A percentile compares a stretch with the other conserved stretches of the same genome.
These are phyloP conservation scores for Pestalotiopsis sp. DNA, from an alignment of 2,329 filamentous ascomycete species.

Conservation along the genomic window DNA sequence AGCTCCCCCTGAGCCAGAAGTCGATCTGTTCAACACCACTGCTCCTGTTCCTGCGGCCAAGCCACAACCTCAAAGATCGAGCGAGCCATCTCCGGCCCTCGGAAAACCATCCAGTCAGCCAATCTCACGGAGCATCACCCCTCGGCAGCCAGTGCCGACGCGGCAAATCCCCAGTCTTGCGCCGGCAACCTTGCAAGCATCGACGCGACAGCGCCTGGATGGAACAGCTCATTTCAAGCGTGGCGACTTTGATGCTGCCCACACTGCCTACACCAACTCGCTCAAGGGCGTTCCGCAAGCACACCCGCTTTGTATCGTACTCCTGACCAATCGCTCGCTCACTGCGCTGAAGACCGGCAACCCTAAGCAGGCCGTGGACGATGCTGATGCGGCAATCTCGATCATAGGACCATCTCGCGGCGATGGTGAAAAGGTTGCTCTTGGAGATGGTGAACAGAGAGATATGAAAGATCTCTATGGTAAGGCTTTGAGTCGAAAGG, in stretches of 20 bases:
- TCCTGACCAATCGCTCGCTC: conserved; percentile 87
- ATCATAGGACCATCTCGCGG: conserved; percentile 81
- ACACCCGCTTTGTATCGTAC: conserved; percentile 84
- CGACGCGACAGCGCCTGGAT: conserved; percentile 73
- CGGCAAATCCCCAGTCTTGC: conserved; percentile 66
- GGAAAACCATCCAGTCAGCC: conserved; percentile 33
- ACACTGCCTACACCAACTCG: conserved; percentile 78
- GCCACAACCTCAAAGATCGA: conserved; percentile 19
- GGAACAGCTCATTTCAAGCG: conserved; percentile 91
- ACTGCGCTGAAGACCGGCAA: conserved; percentile 91
- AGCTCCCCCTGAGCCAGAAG: conserved; percentile 45
- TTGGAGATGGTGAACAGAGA: conserved; percentile 66
- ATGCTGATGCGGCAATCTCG: conserved; percentile 77
- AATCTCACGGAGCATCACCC: background rate
- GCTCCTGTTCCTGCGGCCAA: conserved; percentile 28
- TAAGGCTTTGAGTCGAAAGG: conserved; percentile 91
- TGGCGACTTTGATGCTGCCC: conserved; percentile 86
- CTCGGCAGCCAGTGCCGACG: conserved; percentile 37
- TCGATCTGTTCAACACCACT: conserved; percentile 61
- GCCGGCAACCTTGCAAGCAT: conserved; percentile 68
- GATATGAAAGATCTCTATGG: conserved; percentile 93
- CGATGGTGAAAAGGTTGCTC: conserved; percentile 74
- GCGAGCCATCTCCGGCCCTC: conserved; percentile 34
- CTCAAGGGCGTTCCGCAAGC: conserved; percentile 70
- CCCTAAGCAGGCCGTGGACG: conserved; percentile 80